Conservation (phyloP, 805 yeast species). For the Metschnikowia drakensbergensis region DNA sequence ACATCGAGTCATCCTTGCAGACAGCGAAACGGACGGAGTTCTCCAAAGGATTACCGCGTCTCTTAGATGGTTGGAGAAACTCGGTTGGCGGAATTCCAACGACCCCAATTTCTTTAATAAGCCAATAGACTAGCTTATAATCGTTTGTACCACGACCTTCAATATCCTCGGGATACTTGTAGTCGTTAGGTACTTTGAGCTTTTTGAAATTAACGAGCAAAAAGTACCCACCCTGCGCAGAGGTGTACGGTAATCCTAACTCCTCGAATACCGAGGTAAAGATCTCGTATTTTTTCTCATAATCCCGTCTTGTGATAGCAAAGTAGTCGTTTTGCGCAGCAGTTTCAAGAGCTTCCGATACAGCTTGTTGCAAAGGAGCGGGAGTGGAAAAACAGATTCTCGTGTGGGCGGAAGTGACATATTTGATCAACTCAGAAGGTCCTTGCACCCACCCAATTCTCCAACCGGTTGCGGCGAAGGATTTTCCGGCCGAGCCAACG, state of each 20-base stretch:
- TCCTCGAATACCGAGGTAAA: constrained; percentile 80
- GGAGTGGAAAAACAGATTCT: constrained; percentile 91
- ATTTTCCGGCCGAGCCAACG: constrained; percentile 96
- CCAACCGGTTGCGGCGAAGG: constrained; percentile 99
- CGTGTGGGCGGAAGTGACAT: constrained; percentile 86
- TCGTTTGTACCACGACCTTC: constrained; percentile 66
- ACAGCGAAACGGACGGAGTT: constrained; percentile 90
- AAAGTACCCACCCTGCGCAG: constrained; percentile 92
- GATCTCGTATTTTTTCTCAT: constrained; percentile 66
- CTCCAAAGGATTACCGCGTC: constrained; percentile 65
- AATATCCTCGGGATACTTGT: constrained; percentile 68
- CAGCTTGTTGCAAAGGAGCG: constrained; percentile 89
- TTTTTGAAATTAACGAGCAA: constrained; percentile 82
- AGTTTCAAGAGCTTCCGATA: constrained; percentile 66
- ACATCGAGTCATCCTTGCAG: constrained; percentile 82
- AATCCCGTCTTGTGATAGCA: constrained; percentile 61
- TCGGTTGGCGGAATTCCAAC: constrained; percentile 98
- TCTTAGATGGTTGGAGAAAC: constrained; percentile 66
- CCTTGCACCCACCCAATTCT: constrained; percentile 96
- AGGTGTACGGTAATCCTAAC: constrained; percentile 82
- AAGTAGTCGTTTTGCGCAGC: constrained; percentile 67
- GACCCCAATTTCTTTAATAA: constrained; percentile 86
- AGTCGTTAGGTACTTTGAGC: constrained; percentile 72
- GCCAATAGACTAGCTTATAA: constrained; percentile 88
- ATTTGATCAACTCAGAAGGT: constrained; percentile 71